A percentile compares a stretch with the other conserved stretches of the same genome.
These are phyloP conservation scores for Ophiostoma sp. DNA, from an alignment of 2,329 filamentous ascomycete species.

Conservation along the genomic window DNA sequence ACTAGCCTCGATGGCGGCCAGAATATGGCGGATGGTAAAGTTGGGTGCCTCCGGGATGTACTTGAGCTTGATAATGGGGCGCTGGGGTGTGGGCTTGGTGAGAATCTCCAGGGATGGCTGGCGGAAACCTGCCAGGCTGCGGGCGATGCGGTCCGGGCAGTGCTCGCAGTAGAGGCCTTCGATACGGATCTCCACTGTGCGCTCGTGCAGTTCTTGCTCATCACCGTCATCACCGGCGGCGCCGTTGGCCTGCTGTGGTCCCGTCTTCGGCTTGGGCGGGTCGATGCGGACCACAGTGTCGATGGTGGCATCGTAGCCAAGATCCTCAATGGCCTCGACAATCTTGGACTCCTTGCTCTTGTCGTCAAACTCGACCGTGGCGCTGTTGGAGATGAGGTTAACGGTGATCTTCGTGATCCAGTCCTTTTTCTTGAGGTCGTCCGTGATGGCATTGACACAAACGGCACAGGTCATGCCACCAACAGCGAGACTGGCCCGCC, in stretches of 20 bases:
- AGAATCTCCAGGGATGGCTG: slow-evolving; percentile 53
- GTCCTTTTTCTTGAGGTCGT: slow-evolving; percentile 56
- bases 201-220: slow-evolving; percentile 33
- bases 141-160: slow-evolving; percentile 62
- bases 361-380: slow-evolving; percentile 58
- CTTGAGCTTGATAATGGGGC: slow-evolving; percentile 67
- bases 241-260: not conserved
- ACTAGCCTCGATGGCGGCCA: slow-evolving; percentile 64
- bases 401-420: slow-evolving; percentile 61
- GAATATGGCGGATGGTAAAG: slow-evolving; percentile 75
- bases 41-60: slow-evolving; percentile 68
- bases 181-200: slow-evolving; percentile 65
- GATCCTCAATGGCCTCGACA: slow-evolving; percentile 56
- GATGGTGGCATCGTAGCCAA: slow-evolving; percentile 66
- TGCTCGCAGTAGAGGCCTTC: slow-evolving; percentile 75
- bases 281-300: slow-evolving; percentile 49
- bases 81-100: slow-evolving; percentile 55
- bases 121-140: slow-evolving; percentile 55
- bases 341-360: slow-evolving; percentile 48
- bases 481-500: slow-evolving; percentile 59
- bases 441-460: slow-evolving; percentile 64
- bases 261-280: slow-evolving; percentile 31
- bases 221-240: not conserved
- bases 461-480: slow-evolving; percentile 74
- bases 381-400: slow-evolving; percentile 68